Evolutionary conservation across 2,329 filamentous ascomycete species (phyloP), one percentile per base, ranked within the genome.

Genomic region (Paecilomyces sp.): DNA sequence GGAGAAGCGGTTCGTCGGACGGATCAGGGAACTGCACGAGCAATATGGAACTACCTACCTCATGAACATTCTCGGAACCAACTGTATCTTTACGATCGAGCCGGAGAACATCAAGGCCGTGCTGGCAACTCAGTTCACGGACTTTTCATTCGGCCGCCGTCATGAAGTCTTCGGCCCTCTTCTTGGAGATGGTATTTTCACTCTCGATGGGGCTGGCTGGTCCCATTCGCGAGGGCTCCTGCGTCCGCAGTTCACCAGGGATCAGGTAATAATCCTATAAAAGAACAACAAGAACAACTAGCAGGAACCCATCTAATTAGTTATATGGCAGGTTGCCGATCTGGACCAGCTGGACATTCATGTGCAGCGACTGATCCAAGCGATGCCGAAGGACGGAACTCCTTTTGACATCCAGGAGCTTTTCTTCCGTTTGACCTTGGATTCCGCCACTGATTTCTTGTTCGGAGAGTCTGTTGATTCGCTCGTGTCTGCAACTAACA

Each of bases 371-470:
- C 74, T 91, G 59, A 76, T 89, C 28, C 75, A 78, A n/a, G 79
- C 80, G 24, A 79, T 91, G 8, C 85, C 85, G 0, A 69, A 69
- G 0, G 75, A 84, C 56, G 79, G 86, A 47, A 74, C 78, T 1
- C 79, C 79, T 0, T 79, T 89, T 13, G 83, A 89, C 64, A 75
- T 89, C 28, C 83, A 85, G 65, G 79, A 82, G 11, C 71, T 87
- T 11, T 87, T 89, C 67, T 88, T 88, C 66, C 80, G 82, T 58
- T 78, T 88, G 67, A 88, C 86, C 0, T 77, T 89, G n/a, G 87
- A 89, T 61, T 83, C 85, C 0, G 85, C 86, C 0, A 89, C 86
- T 0, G 84, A 86, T 57, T 88, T 89, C 64, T 74, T 90, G 2
- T 86, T 89, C 54, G 87, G 87, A 12, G 76, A 83, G 57, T 57